These are phyloP conservation scores for Aspergillus eucalypticola DNA, from an alignment of 2,329 filamentous ascomycete genomes.

Conservation along the genomic window DNA sequence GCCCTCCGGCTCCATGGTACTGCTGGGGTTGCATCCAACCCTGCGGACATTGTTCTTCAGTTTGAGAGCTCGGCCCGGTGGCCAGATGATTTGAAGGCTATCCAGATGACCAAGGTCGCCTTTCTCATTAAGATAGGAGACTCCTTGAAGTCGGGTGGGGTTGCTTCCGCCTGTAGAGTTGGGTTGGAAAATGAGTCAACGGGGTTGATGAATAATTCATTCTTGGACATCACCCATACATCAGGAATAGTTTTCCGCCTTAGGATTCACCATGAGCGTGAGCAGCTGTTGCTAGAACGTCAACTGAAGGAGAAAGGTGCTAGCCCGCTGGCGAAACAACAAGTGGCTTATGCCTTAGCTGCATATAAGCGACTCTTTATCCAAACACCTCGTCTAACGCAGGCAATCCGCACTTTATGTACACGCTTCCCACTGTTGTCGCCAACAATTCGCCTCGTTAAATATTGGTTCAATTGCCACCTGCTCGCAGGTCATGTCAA, in stretches of 20 bases:
- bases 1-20: constrained; percentile 43
- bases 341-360: constrained; percentile 68
- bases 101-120: constrained; percentile 90
- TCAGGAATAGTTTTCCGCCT: constrained; percentile 75
- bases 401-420: constrained; percentile 76
- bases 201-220: constrained; percentile 73
- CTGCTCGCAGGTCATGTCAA: constrained; percentile 74
- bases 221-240: constrained; percentile 76
- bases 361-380: constrained; percentile 70
- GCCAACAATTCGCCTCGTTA: constrained; percentile 77
- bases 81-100: constrained; percentile 88
- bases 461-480: constrained; percentile 86
- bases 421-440: constrained; percentile 80
- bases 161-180: constrained; percentile 65
- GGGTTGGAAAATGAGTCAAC: constrained; percentile 76
- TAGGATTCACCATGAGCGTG: constrained; percentile 84
- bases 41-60: constrained; percentile 79
- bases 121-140: constrained; percentile 75
- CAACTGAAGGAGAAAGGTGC: constrained; percentile 71
- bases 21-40: constrained; percentile 35
- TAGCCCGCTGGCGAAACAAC: constrained; percentile 65
- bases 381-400: constrained; percentile 74
- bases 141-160: constrained; percentile 65
- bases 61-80: constrained; percentile 92
- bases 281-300: constrained; percentile 77